phyloP scores from a whole-genome alignment of 148 eudicot species.

The Rhododendron molle region DNA sequence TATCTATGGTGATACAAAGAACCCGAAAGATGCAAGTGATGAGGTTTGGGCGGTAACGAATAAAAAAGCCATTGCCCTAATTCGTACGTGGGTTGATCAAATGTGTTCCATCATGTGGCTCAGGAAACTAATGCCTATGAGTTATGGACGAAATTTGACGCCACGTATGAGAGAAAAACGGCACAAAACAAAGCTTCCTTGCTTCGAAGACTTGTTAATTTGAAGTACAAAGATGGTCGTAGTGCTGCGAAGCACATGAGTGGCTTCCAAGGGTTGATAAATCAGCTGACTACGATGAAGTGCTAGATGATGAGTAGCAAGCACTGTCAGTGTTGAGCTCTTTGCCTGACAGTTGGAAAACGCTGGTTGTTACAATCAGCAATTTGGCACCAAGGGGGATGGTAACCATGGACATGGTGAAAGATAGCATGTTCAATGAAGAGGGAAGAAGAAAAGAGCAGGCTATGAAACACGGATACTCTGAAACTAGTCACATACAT shows the following conservation, averaged over 20 bases:
- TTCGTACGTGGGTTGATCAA: not conserved
- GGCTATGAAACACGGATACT: too few species aligned
- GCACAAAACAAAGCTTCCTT: not conserved
- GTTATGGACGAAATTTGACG: not conserved
- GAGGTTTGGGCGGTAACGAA: not conserved
- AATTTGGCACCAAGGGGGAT: not conserved
- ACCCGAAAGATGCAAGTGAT: not conserved
- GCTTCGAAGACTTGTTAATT: not conserved
- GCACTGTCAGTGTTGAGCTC: not conserved
- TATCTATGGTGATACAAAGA: not conserved
- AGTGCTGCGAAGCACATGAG: not conserved
- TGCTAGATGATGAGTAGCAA: not conserved
- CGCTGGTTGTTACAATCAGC: not conserved
- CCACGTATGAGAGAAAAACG: not conserved
- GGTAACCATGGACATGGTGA: not conserved
- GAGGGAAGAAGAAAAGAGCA: not conserved
- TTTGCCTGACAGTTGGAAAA: not conserved
- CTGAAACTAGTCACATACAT: too few species aligned
- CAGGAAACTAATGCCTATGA: not conserved
- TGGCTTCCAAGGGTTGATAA: not conserved
- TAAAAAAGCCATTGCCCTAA: not conserved
- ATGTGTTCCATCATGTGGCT: not conserved
- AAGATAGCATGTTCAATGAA: not conserved
- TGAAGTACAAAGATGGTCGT: not conserved
- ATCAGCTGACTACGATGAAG: not conserved